phyloP scores from a whole-genome alignment of 139 green algal species.

The Tetraselmis striata region DNA sequence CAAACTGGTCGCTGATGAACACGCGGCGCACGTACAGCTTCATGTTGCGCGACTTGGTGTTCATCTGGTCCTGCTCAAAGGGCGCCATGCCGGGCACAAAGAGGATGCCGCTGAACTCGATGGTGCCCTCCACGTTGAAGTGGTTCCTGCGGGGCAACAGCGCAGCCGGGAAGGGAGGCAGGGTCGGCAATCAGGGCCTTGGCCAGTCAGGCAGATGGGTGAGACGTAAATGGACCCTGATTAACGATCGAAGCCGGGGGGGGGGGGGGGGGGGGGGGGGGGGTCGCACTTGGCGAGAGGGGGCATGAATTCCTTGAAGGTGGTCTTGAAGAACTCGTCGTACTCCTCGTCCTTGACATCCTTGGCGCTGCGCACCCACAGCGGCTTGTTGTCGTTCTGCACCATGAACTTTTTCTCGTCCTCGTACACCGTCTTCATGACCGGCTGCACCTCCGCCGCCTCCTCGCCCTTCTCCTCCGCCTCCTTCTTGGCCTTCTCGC shows the following conservation, averaged over 20 bases:
- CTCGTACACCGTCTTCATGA: constrained; percentile 83
- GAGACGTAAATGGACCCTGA: too few species aligned
- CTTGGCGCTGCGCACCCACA: constrained; percentile 82
- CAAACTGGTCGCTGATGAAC: constrained; percentile 98
- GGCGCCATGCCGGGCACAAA: constrained; percentile 95
- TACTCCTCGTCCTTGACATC: constrained; percentile 85
- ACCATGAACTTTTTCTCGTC: constrained; percentile 73
- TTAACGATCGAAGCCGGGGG: too few species aligned
- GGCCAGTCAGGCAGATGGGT: too few species aligned
- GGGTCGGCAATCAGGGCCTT: too few species aligned
- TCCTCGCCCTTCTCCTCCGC: constrained; percentile 61
- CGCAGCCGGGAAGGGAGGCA: too few species aligned
- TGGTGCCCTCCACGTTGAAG: constrained; percentile 94
- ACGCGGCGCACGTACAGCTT: constrained; percentile 95
- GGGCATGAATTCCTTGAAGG: constrained; percentile 74
- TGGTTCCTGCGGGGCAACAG: too few species aligned
- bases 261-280: too few species aligned
- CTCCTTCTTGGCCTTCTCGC: constrained; percentile 65
- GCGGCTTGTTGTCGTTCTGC: constrained; percentile 94
- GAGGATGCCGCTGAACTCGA: constrained; percentile 91
- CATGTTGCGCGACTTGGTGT: constrained; percentile 57
- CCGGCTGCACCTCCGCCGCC: constrained; percentile 58
- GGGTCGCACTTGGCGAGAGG: too few species aligned
- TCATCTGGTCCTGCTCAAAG: constrained; percentile 72
- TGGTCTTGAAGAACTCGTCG: constrained; percentile 91